Conservation (phyloP, 164 flowering plant genomes). For the Vitis rotundifolia region DNA sequence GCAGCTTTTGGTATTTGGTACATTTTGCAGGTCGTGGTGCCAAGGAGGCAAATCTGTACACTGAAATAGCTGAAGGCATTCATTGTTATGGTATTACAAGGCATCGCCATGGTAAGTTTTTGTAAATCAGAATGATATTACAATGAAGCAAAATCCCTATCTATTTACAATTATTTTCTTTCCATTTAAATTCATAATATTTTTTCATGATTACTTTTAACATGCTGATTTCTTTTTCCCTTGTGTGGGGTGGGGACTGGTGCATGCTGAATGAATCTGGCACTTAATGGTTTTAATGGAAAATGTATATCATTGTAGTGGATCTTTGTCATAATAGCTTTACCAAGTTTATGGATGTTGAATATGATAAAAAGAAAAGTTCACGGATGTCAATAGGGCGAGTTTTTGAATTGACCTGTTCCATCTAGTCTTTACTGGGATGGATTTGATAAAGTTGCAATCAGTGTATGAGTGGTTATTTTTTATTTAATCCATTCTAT, state of each 20-base stretch:
- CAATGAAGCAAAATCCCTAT: background rate
- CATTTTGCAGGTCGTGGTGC: constrained; percentile 81
- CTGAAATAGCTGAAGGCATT: constrained; percentile 96
- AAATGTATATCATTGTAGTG: background rate
- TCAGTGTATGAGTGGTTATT: no score
- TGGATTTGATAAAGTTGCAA: no score
- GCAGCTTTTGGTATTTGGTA: constrained; percentile 12
- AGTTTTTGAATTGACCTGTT: no score
- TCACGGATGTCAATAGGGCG: no score
- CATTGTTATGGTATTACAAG: constrained; percentile 84
- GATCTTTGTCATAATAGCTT: background rate
- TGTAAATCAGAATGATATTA: background rate
- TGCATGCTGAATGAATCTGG: background rate
- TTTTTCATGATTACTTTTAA: no score
- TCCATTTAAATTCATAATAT: no score
- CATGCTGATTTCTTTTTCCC: no score
- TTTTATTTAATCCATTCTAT: no score
- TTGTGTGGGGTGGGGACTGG: background rate
- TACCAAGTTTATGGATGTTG: no score
- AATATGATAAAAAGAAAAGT: no score
- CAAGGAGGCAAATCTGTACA: constrained; percentile 83
- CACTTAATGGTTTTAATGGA: background rate
- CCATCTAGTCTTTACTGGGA: no score
- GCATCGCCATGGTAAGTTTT: constrained; percentile 89
- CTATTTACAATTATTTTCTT: background rate